Percentiles rank a stretch among this genome's conserved stretches.
Conservation (phyloP, 2,329 filamentous ascomycete species). For the Microsporum audouinii region DNA sequence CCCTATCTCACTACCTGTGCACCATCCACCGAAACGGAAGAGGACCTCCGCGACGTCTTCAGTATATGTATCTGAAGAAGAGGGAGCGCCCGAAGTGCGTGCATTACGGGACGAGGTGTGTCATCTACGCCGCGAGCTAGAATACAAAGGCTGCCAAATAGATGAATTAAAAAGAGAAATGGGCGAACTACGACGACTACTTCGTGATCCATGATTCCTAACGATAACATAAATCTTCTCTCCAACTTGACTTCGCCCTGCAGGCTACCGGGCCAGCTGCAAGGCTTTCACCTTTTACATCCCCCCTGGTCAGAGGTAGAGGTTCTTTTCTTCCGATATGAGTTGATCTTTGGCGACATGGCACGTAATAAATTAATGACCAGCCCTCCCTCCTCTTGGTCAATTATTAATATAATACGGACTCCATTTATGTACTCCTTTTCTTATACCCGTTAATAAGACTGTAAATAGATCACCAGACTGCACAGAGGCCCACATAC, state of each 20-base stretch:
- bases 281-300: neutral
- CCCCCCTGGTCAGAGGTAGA: neutral
- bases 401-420: neutral
- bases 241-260: neutral
- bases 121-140: constrained; percentile 53
- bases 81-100: constrained; percentile 25
- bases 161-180: constrained; percentile 23
- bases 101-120: constrained; percentile 53
- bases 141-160: constrained; percentile 41
- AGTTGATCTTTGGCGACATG: neutral
- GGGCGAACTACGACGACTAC: constrained; percentile 9
- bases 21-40: constrained; percentile 24
- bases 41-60: constrained; percentile 14
- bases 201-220: constrained; percentile 1
- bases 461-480: too few relatives aligned
- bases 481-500: too few relatives aligned
- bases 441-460: too few relatives aligned
- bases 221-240: neutral
- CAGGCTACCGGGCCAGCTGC: neutral
- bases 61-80: constrained; percentile 19
- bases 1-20: neutral
- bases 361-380: neutral
- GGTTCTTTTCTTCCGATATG: neutral
- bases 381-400: neutral
- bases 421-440: neutral